Conservation (phyloP, 805 yeast genomes). For the Suhomyces prunicola region DNA sequence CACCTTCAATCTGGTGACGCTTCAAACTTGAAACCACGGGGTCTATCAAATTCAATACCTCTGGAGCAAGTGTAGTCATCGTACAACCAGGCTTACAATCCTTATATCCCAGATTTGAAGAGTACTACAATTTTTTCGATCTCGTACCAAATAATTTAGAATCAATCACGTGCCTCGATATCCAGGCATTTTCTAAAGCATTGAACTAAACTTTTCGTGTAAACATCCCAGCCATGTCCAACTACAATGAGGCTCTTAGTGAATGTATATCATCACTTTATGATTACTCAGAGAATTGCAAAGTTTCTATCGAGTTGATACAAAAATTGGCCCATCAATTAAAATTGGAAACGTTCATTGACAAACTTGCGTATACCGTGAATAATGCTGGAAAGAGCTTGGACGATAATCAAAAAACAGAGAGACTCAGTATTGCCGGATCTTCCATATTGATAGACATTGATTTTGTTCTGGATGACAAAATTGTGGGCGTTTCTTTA, state of each 20-base stretch:
- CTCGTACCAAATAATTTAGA: background rate
- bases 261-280: constrained; percentile 25
- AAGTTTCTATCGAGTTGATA: constrained; percentile 33
- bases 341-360: constrained; percentile 41
- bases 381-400: background rate
- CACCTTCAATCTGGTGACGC: constrained; percentile 80
- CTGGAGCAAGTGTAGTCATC: constrained; percentile 17
- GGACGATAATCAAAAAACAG: constrained; percentile 13
- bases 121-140: background rate
- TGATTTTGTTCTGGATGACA: constrained; percentile 28
- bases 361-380: constrained; percentile 28
- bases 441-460: constrained; percentile 38
- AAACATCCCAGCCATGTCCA: constrained; percentile 5
- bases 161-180: constrained; percentile 5
- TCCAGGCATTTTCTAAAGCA: background rate
- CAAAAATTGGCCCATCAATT: constrained; percentile 40
- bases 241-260: constrained; percentile 18
- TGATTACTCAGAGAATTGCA: constrained; percentile 29
- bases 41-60: constrained; percentile 33
- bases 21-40: constrained; percentile 55
- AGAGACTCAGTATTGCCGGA: constrained; percentile 42
- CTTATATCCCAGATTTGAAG: background rate
- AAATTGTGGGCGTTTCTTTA: constrained; percentile 28
- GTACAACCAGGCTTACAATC: background rate
- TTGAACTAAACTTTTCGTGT: background rate